Evolutionary conservation across 2,329 filamentous ascomycete species (phyloP).

Genomic region (Tolypocladium sp.): DNA sequence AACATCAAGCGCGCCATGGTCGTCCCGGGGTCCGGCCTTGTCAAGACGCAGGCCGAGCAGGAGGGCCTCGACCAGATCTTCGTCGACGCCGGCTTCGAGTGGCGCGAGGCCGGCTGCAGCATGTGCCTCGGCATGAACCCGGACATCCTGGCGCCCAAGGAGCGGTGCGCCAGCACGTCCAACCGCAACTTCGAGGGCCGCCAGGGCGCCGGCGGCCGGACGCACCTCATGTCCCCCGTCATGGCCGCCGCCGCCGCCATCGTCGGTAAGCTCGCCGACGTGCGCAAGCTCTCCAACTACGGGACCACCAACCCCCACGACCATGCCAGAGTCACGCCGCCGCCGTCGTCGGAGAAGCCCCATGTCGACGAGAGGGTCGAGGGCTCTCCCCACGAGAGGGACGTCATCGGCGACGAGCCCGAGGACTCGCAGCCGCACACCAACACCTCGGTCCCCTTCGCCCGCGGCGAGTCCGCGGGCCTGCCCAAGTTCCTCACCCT

Average conservation of each 20-base stretch:
- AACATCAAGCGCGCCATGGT: constrained; percentile 95
- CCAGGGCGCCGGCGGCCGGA: constrained; percentile 84
- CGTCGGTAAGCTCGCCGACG: constrained; percentile 83
- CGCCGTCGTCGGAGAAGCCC: constrained; percentile 26
- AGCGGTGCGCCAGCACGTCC: constrained; percentile 90
- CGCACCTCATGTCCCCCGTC: constrained; percentile 92
- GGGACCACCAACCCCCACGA: constrained; percentile 50
- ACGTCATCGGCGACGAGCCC: constrained; percentile 46
- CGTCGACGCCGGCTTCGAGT: constrained; percentile 85
- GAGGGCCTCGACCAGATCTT: constrained; percentile 95
- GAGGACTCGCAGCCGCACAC: constrained; percentile 57
- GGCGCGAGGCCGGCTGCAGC: constrained; percentile 95
- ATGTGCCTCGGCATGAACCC: constrained; percentile 99
- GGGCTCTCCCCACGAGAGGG: constrained; percentile 41
- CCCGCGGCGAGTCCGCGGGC: constrained; percentile 41
- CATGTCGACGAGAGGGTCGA: constrained; percentile 44
- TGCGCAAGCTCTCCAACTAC: constrained; percentile 66
- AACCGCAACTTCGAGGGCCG: constrained; percentile 98
- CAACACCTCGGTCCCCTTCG: constrained; percentile 41
- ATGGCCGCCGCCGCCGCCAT: constrained; percentile 93
- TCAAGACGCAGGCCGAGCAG: constrained; percentile 83
- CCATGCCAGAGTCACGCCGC: constrained; percentile 37
- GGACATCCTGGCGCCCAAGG: constrained; percentile 84
- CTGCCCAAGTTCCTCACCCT: constrained; percentile 77
- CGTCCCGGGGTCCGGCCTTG: constrained; percentile 87